Percentiles rank a stretch among this genome's conserved stretches.
These are phyloP conservation scores for Diaporthe longicolla DNA, from an alignment of 2,329 filamentous ascomycete genomes.

Conservation along the genomic window DNA sequence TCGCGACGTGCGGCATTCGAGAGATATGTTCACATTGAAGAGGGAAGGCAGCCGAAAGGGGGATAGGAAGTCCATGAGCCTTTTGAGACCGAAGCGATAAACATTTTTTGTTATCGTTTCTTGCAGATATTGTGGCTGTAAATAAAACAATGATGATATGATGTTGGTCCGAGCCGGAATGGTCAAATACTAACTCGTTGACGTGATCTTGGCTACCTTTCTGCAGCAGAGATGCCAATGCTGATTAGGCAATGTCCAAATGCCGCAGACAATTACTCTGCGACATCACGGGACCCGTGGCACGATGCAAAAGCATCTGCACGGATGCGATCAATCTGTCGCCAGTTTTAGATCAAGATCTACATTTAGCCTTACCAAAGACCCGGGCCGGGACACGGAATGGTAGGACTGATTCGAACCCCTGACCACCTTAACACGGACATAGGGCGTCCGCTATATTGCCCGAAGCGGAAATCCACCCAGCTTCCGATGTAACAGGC, in stretches of 20 bases:
- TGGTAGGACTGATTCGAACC: slow-evolving; percentile 14
- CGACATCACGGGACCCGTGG: slow-evolving; percentile 1
- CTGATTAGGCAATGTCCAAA: background rate
- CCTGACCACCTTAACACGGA: slow-evolving; percentile 30
- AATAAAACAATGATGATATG: background rate
- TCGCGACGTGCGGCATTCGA: slow-evolving; percentile 35
- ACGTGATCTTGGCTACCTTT: too few relatives aligned
- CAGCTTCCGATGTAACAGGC: slow-evolving; percentile 27
- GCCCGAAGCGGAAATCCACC: slow-evolving; percentile 2
- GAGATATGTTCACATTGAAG: slow-evolving; percentile 4
- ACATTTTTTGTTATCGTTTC: too few relatives aligned
- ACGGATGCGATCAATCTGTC: slow-evolving; percentile 16
- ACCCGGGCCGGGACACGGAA: slow-evolving; percentile 6
- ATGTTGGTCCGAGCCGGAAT: too few relatives aligned
- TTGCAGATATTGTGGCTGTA: background rate
- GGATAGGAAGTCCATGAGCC: slow-evolving; percentile 4
- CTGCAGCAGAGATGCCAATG: background rate
- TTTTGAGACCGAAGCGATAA: slow-evolving; percentile 28
- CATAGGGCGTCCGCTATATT: slow-evolving; percentile 20
- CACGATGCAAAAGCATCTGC: background rate
- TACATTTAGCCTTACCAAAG: slow-evolving; percentile 32
- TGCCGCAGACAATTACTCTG: slow-evolving; percentile 4
- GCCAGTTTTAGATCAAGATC: slow-evolving; percentile 10
- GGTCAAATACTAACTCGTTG: background rate
- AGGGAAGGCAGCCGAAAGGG: background rate